Percentiles rank a stretch among this genome's conserved stretches.
Evolutionary conservation across 495 filamentous ascomycete species (phyloP).

Genomic region (Penicillium steckii): DNA sequence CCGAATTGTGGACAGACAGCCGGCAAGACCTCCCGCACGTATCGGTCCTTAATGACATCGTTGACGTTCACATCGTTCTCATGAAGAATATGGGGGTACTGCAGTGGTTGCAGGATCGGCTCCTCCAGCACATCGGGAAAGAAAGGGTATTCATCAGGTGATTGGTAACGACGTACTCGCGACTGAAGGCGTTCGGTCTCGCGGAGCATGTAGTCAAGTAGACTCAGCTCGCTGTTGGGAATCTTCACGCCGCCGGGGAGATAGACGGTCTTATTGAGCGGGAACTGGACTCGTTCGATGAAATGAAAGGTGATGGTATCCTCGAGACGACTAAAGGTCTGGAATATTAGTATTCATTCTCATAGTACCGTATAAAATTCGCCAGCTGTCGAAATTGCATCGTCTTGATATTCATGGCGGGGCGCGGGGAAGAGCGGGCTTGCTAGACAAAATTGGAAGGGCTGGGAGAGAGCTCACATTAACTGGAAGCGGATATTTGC

Average conservation of each 20-base stretch:
- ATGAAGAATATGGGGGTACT: conserved; percentile 91
- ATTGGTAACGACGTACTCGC: conserved; percentile 91
- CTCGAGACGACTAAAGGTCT: conserved; percentile 74
- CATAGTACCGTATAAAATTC: too few species aligned
- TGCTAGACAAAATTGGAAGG: background rate
- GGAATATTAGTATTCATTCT: conserved; percentile 7
- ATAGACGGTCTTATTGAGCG: conserved; percentile 88
- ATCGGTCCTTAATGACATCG: conserved; percentile 77
- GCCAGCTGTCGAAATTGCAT: too few species aligned
- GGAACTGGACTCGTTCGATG: conserved; percentile 98
- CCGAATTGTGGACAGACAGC: conserved; percentile 71
- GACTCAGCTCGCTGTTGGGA: conserved; percentile 67
- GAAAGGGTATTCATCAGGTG: conserved; percentile 97
- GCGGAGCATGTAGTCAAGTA: conserved; percentile 90
- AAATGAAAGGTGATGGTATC: conserved; percentile 98
- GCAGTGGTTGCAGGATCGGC: conserved; percentile 81
- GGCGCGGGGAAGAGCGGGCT: conserved; percentile 7
- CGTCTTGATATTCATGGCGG: conserved; percentile 11
- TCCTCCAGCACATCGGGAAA: conserved; percentile 79
- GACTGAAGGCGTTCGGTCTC: conserved; percentile 91
- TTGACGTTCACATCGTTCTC: conserved; percentile 92
- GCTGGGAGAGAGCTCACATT: conserved; percentile 60
- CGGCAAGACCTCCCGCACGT: conserved; percentile 81
- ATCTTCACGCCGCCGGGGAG: conserved; percentile 74
- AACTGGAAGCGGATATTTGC: conserved; percentile 93